Conservation (phyloP, 352 stramenopile genomes). For the Albugo candida region DNA sequence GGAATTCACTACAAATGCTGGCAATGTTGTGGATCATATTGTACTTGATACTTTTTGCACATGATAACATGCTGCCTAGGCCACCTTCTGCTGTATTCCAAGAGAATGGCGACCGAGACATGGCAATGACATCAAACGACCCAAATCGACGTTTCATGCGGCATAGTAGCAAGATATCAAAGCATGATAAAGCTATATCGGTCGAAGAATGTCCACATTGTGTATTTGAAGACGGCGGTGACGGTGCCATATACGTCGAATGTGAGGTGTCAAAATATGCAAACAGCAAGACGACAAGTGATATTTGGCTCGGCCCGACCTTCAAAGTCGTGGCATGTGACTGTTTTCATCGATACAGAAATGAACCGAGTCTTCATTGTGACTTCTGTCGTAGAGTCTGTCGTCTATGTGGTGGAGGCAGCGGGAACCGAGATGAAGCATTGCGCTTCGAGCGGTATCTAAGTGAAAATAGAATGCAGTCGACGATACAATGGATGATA, state of each 20-base stretch:
- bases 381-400: constrained; percentile 58
- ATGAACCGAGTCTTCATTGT: constrained; percentile 32
- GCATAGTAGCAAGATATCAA: background rate
- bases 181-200: constrained; percentile 16
- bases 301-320: constrained; percentile 45
- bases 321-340: constrained; percentile 74
- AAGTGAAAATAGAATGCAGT: constrained; percentile 27
- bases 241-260: constrained; percentile 48
- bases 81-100: constrained; percentile 61
- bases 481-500: constrained; percentile 34
- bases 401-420: constrained; percentile 48
- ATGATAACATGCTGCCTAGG: constrained; percentile 40
- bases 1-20: constrained; percentile 1
- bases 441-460: constrained; percentile 59
- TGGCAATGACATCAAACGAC: constrained; percentile 7
- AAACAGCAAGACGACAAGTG: constrained; percentile 18
- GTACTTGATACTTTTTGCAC: constrained; percentile 24
- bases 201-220: constrained; percentile 67
- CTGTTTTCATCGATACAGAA: constrained; percentile 55
- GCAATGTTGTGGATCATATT: constrained; percentile 17
- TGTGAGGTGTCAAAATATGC: constrained; percentile 12
- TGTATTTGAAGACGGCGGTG: constrained; percentile 58
- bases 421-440: constrained; percentile 51
- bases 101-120: constrained; percentile 24
- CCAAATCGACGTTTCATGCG: no score